A percentile compares a stretch with the other conserved stretches of the same genome.
Conservation (phyloP, 1,139 yeast genomes). For the Hyphopichia wangnamkhiaoensis region DNA sequence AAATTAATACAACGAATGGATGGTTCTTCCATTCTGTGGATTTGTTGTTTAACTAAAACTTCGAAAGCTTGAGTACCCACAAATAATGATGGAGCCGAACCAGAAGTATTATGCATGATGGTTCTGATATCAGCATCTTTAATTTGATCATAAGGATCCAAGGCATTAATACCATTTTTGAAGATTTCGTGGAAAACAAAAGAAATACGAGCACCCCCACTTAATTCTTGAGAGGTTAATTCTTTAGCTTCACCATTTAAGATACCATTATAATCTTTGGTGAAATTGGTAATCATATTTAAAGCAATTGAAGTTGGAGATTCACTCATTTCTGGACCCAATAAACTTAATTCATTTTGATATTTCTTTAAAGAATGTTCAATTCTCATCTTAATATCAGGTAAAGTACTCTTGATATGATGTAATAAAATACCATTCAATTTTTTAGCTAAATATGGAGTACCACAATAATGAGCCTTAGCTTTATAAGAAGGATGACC, state of each 20-base stretch:
- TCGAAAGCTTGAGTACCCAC: constrained; percentile 98
- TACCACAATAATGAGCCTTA: constrained; percentile 91
- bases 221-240: constrained; percentile 77
- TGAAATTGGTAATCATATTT: constrained; percentile 86
- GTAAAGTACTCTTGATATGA: constrained; percentile 91
- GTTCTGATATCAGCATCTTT: constrained; percentile 97
- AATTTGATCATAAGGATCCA: constrained; percentile 97
- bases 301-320: constrained; percentile 88
- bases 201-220: constrained; percentile 97
- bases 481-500: constrained; percentile 76
- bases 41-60: constrained; percentile 93
- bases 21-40: constrained; percentile 93
- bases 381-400: constrained; percentile 90
- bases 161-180: constrained; percentile 86
- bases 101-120: constrained; percentile 95
- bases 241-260: constrained; percentile 94
- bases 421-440: constrained; percentile 86
- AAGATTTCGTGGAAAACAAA: constrained; percentile 97
- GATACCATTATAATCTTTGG: constrained; percentile 89
- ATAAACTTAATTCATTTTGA: constrained; percentile 69
- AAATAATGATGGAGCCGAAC: constrained; percentile 95
- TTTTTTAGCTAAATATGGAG: constrained; percentile 93
- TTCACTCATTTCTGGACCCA: constrained; percentile 87
- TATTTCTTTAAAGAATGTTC: constrained; percentile 81
- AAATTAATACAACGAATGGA: constrained; percentile 83